Conservation (phyloP, 176 grass and related monocot species). For the Melocanna baccifera region DNA sequence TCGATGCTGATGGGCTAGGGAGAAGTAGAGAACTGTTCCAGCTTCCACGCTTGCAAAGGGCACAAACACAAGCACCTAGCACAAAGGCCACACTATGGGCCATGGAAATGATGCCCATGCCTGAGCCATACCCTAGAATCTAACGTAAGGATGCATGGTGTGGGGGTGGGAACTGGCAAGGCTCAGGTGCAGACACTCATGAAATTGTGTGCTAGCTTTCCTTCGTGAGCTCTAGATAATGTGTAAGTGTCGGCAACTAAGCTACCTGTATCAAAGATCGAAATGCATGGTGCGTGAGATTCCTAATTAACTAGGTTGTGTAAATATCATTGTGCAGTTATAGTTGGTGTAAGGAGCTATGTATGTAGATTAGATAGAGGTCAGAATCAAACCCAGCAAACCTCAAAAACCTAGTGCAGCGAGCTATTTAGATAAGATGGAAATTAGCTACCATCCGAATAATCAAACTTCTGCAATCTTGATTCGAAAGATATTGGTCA, state of each 20-base stretch:
- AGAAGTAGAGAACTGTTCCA: constrained; percentile 8
- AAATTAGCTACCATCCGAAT: background rate
- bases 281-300: no score
- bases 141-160: background rate
- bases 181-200: background rate
- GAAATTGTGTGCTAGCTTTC: background rate
- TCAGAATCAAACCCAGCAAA: no score
- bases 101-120: constrained; percentile 23
- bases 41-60: constrained; percentile 20
- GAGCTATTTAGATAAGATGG: background rate
- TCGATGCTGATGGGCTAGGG: constrained; percentile 1
- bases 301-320: no score
- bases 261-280: no score
- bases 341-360: background rate
- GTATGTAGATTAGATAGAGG: no score
- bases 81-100: background rate
- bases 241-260: no score
- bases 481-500: no score
- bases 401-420: background rate
- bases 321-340: no score
- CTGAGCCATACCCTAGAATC: background rate
- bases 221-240: background rate
- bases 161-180: background rate
- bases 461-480: background rate
- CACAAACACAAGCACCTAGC: background rate